phyloP scores from a whole-genome alignment of 768 basidiomycete genomes.

The Termitomyces sp. region DNA sequence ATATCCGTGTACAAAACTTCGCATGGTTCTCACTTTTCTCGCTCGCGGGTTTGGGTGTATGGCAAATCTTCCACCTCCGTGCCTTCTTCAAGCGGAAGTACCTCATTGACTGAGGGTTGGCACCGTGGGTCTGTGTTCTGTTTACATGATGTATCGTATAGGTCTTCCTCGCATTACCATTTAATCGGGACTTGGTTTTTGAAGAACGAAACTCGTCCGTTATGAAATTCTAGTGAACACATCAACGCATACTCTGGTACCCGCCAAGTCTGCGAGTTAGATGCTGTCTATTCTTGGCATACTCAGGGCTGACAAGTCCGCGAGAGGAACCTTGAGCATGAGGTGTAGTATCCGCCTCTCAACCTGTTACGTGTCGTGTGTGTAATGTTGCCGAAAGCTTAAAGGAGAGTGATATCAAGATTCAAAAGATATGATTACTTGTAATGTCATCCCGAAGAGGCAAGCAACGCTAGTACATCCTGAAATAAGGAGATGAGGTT shows the following conservation, averaged over 20 bases:
- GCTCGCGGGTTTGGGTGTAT: conserved; percentile 75
- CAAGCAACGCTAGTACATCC: not conserved
- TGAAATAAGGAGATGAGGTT: too few relatives aligned
- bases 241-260: not conserved
- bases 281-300: not conserved
- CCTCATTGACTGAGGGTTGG: conserved; percentile 63
- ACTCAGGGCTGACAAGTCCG: not conserved
- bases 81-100: conserved; percentile 96
- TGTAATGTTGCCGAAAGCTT: not conserved
- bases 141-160: not conserved
- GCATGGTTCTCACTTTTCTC: conserved; percentile 83
- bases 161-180: not conserved
- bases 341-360: not conserved
- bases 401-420: not conserved
- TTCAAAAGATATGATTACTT: not conserved
- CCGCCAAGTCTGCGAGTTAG: not conserved
- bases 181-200: conserved; percentile 2
- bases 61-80: conserved; percentile 94
- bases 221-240: not conserved
- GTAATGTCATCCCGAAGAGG: not conserved
- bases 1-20: conserved; percentile 86
- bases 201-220: not conserved
- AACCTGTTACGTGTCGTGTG: not conserved
- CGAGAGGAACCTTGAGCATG: not conserved
- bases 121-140: not conserved